Conservation (phyloP, 768 basidiomycete genomes). For the Trichaptum fuscoviolaceum region DNA sequence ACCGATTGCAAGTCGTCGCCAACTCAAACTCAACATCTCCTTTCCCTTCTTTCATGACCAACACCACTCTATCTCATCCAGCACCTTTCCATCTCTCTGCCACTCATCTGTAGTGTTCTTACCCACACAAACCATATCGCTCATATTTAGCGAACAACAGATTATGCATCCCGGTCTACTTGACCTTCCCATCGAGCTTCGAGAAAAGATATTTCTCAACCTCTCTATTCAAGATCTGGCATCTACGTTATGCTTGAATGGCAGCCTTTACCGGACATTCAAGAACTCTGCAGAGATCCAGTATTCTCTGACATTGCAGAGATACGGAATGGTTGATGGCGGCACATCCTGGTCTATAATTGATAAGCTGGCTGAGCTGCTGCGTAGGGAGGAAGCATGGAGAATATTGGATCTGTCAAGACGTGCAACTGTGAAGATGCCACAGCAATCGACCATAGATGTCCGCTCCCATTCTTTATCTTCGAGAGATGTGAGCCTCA, state of each 20-base stretch:
- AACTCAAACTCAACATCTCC: too few species aligned
- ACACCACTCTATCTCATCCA: too few species aligned
- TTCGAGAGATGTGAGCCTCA: conserved; percentile 11
- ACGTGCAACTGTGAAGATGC: conserved; percentile 8
- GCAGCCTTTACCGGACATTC: neutral
- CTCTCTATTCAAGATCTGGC: neutral
- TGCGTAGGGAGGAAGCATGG: neutral
- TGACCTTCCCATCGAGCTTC: neutral
- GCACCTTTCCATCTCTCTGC: too few species aligned
- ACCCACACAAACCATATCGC: too few species aligned
- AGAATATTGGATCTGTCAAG: neutral
- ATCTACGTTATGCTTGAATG: neutral
- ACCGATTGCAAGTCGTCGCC: too few species aligned
- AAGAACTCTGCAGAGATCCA: neutral
- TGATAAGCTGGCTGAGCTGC: neutral
- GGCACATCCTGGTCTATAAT: neutral
- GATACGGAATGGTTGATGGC: neutral
- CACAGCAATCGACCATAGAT: conserved; percentile 14
- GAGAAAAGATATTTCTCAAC: neutral
- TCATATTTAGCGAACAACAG: too few species aligned
- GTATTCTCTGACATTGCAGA: neutral
- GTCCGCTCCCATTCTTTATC: conserved; percentile 11
- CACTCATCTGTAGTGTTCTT: too few species aligned
- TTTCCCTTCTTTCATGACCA: too few species aligned
- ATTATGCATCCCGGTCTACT: neutral